Conservation (phyloP, 148 eudicot genomes). For the Talinum fruticosum region DNA sequence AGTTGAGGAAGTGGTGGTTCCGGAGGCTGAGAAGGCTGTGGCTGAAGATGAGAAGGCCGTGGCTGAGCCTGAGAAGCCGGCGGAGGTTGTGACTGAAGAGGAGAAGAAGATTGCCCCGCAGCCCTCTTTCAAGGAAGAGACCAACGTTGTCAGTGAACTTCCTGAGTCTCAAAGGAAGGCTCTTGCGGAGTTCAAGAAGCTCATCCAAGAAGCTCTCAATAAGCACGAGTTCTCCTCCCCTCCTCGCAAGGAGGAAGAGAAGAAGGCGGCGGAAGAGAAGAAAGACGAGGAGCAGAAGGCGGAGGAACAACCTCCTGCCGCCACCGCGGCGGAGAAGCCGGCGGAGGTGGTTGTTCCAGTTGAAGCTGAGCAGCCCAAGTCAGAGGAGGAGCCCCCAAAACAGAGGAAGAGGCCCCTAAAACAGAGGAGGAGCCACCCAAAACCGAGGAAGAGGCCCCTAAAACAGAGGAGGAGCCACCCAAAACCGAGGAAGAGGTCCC, state of each 20-base stretch:
- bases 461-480: slow-evolving; percentile 18
- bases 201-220: slow-evolving; percentile 59
- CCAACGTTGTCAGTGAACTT: slow-evolving; percentile 63
- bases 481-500: not conserved
- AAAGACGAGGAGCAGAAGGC: slow-evolving; percentile 16
- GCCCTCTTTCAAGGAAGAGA: slow-evolving; percentile 72
- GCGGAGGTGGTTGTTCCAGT: slow-evolving; percentile 23
- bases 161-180: slow-evolving; percentile 71
- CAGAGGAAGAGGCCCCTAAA: not conserved
- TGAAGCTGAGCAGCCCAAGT: slow-evolving; percentile 20
- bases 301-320: slow-evolving; percentile 21
- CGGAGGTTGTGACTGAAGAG: slow-evolving; percentile 2
- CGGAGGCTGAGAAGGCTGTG: slow-evolving; percentile 30
- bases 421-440: slow-evolving; percentile 18
- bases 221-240: slow-evolving; percentile 72
- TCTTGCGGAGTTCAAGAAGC: slow-evolving; percentile 66
- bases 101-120: slow-evolving; percentile 41
- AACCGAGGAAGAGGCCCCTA: slow-evolving; percentile 25
- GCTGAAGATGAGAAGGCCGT: slow-evolving; percentile 18
- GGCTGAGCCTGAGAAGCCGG: slow-evolving; percentile 22
- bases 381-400: slow-evolving; percentile 9
- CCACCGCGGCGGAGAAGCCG: slow-evolving; percentile 29
- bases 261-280: slow-evolving; percentile 13
- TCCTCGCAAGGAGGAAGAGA: slow-evolving; percentile 11
- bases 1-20: slow-evolving; percentile 26